Evolutionary conservation across 805 yeast genomes (phyloP), one percentile per base, ranked within the genome.

Genomic region (Candida manassasensis): DNA sequence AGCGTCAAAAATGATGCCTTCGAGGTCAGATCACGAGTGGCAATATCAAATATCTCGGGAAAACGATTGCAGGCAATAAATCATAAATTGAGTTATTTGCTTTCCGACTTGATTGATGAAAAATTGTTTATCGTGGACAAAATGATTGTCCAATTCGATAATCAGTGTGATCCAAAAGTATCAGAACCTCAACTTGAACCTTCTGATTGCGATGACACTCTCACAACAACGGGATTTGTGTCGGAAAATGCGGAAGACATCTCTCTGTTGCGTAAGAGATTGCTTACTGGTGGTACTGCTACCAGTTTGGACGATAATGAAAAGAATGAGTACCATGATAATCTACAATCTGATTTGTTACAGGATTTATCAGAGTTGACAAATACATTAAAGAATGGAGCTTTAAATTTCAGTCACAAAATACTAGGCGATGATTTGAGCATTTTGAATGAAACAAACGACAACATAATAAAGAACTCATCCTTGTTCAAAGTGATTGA

Each of bases 351-450:
- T 24, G 71, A 70, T 25, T 55, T 77, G 11, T 49, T 77, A 21
- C 53, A 52, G 19, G 81, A 77, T 27, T 57, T 77, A 32, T 50
- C 69, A 3, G 67, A 60, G 13, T 63, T 77, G 55, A 77, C 79
- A 0, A 47, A 63, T 6, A 54, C 61, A 6, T 63, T 77, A 42
- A 74, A 71, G 41, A 50, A 55, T 17, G 71, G 76, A 13, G 81
- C 81, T 1, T 42, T 62, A 19, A 46, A 49, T 5, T 63, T 65
- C 13, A 74, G 63, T 43, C 52, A 48, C 39, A 68, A 49, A 41
- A 50, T 63, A 16, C 49, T 43, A 11, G 46, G 47, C 14, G 69
- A 58, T 22, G 72, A 67, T 41, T 46, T 59, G 15, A 49, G 41
- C 17, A 45, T 61, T n/a, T 47, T 67, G 18, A 45, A 55, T 11